Evolutionary conservation across 768 basidiomycete genomes (phyloP), one percentile per base, ranked within the genome.

Genomic region (Mycena belliarum): DNA sequence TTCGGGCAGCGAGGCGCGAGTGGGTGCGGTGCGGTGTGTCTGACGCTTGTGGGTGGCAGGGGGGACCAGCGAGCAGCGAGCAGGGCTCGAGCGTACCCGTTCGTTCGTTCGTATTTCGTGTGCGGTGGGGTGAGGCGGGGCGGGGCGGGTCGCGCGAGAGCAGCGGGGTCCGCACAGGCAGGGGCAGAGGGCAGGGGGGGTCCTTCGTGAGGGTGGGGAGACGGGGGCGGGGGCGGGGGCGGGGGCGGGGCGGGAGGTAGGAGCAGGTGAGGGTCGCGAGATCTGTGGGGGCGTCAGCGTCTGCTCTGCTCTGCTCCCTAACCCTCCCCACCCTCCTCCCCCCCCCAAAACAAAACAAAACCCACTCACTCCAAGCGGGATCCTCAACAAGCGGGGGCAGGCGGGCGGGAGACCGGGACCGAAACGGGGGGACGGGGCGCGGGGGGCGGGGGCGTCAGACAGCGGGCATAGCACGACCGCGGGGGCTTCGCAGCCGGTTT

Each of bases 261-360:
- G 28, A 11, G 45, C 45, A 18, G 56, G 46, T 23, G 91, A 92
- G 90, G 90, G 91, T 92, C 90, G 90, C 90, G 90, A 92, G 91
- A 83, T 84, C 88, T 91, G 66, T 44, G 18, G 12, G 12, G 7
- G 12, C 25, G 44, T 23, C 40, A 33, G 26, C 51, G 23, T n/a
- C 10, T 46, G 9, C 16, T n/a, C 28, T 46, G 4, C 45, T n/a
- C 18, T 18, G 14, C 42, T 44, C 18, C 18, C 3, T 18, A 16
- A 28, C 26, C 26, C 26, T 7, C 44, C 23, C n/a, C 38, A 14
- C 38, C 10, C 11, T 40, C 38, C 20, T 10, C 38, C 16, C 20
- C n/a, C 18, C 38, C 38, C 16, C 15, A 6, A 20, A n/a, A 20
- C 15, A 4, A 10, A 20, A 4, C 6, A n/a, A 40, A 20, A 40